Percentiles rank a stretch among this genome's conserved stretches.
These are phyloP conservation scores for Ogataea hybrid DNA, from an alignment of 1,139 yeast genomes.

Conservation along the genomic window DNA sequence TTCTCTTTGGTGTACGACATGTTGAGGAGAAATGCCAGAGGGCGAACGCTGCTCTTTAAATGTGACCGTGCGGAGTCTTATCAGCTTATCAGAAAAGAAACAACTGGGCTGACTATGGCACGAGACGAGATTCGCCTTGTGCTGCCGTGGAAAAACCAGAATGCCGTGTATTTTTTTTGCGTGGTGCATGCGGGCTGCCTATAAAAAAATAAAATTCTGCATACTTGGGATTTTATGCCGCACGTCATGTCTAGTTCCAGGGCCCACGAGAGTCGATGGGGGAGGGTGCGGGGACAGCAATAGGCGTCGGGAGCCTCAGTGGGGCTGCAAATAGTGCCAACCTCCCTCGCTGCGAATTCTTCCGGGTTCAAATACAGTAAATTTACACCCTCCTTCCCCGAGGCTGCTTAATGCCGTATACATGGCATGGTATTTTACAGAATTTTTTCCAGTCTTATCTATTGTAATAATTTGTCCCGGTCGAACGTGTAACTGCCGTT, in stretches of 20 bases:
- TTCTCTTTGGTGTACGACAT: constrained; percentile 20
- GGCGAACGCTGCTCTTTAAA: neutral
- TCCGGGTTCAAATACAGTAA: no score
- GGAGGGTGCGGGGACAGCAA: no score
- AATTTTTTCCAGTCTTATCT: neutral
- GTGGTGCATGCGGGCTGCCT: neutral
- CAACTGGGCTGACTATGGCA: neutral
- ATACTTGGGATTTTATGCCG: no score
- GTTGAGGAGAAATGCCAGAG: neutral
- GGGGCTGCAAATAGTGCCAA: no score
- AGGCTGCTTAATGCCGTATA: no score
- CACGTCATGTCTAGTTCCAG: no score
- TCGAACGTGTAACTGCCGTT: constrained; percentile 31
- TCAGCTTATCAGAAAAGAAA: constrained; percentile 8
- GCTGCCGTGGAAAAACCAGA: neutral
- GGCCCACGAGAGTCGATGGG: no score
- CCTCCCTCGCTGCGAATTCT: no score
- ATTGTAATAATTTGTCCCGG: constrained; percentile 23
- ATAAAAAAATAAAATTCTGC: neutral
- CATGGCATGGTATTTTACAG: no score
- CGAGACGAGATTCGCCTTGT: neutral
- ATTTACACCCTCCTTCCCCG: no score
- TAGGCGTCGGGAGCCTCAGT: no score
- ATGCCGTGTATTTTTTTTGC: neutral
- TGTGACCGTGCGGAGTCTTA: neutral